Evolutionary conservation across 2,329 filamentous ascomycete species (phyloP), one percentile per base, ranked within the genome.

Genomic region (Sclerotinia sclerotiorum): DNA sequence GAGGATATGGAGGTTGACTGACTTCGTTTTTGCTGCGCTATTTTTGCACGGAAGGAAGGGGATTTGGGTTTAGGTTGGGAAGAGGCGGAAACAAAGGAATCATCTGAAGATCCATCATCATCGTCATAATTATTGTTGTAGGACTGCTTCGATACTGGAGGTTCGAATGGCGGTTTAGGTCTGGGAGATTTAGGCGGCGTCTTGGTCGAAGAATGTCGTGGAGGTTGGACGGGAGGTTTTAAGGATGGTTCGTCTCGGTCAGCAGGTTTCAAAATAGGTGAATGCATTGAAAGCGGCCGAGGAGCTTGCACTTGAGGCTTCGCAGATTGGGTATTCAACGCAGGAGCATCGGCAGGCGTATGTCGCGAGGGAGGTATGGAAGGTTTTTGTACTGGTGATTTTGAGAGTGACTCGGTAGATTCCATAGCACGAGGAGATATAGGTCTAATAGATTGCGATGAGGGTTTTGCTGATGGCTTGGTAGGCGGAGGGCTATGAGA

Each of bases 31-130:
- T 73, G 69, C 19, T 68, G 56, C 73, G 48, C 74, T 71, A 72
- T 72, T 57, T 57, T 74, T 70, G 68, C 76, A 65, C 72, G 71
- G 65, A 72, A 73, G 32, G 73, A 75, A 8, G 74, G 74, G 46
- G 71, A 62, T 35, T 19, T 35, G 1, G 60, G 60, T 39, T 62
- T 69, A 48, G 70, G 66, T 49, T 69, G 56, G 27, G 69, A 67
- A 15, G 76, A 77, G 11, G 76, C 77, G 39, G 76, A 77, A 19
- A 77, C 76, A 39, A 77, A 78, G 2, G 77, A 78, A 65, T 77
- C 75, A 39, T 74, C 74, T 5, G 75, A 77, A 11, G 76, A 77
- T 42, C 64, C 71, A 42, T 67, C 64, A 24, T 72, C 69, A 19
- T 67, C 54, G n/a, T 58, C 39, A 24, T 72, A 72, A 52, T 74